Percentiles rank a stretch among this genome's conserved stretches.
Conservation (phyloP, 345 rosid genomes). For the Eucalyptus curtisii region DNA sequence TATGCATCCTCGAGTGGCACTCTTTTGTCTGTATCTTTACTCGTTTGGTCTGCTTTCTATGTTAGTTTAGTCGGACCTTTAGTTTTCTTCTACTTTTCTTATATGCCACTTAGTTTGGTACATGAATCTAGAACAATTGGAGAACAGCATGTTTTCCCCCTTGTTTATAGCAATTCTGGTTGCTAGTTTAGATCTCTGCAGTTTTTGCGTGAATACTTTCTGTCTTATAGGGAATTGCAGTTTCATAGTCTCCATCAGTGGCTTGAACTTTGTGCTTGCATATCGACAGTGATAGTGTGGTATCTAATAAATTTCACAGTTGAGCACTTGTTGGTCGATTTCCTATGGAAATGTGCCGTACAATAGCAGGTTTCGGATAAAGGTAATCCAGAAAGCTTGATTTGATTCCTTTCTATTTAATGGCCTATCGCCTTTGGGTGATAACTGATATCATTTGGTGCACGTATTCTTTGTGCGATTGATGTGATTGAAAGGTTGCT, state of each 20-base stretch:
- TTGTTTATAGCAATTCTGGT: not conserved
- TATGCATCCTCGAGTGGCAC: slow-evolving; percentile 16
- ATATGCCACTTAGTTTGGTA: not conserved
- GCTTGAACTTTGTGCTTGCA: not conserved
- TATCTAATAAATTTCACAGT: not conserved
- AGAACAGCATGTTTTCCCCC: not conserved
- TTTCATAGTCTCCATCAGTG: not conserved
- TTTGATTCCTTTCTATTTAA: not conserved
- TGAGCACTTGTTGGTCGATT: not conserved
- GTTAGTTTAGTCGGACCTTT: slow-evolving; percentile 3
- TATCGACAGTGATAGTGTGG: not conserved
- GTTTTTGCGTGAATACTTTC: not conserved
- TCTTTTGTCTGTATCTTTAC: slow-evolving; percentile 1
- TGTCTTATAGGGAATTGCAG: not conserved
- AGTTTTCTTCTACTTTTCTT: not conserved
- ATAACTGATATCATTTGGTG: not conserved
- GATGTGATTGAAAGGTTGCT: not conserved
- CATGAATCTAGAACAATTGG: not conserved
- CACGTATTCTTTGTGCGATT: not conserved
- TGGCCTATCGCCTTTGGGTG: not conserved
- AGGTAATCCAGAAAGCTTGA: not conserved
- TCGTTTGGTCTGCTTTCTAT: slow-evolving; percentile 9
- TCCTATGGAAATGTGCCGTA: not conserved
- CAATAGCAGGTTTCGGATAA: not conserved
- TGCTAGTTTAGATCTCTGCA: not conserved